Evolutionary conservation across 2,329 filamentous ascomycete species (phyloP).

Genomic region (Sclerotinia borealis): DNA sequence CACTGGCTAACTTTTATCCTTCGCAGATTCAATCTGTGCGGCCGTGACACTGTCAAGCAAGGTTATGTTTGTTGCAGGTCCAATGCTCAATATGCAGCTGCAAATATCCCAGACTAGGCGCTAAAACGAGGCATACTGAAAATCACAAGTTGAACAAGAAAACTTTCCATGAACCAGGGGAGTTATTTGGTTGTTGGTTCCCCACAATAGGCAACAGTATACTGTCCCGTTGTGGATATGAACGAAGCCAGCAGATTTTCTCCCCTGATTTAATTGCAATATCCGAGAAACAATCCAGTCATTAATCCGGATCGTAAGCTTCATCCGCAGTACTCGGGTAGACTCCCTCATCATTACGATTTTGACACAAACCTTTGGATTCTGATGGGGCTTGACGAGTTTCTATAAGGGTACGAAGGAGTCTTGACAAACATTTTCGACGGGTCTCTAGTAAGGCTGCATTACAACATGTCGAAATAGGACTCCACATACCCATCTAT

Average conservation of each 20-base stretch:
- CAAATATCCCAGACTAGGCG: not conserved
- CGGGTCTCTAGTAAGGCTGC: not conserved
- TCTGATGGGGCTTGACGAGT: not conserved
- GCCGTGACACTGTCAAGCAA: not conserved
- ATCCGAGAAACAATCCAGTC: not conserved
- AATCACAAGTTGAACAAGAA: not conserved
- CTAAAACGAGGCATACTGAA: not conserved
- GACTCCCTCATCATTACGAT: not conserved
- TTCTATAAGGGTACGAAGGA: not conserved
- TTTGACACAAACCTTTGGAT: not conserved
- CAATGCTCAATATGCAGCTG: not conserved
- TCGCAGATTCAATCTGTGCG: not conserved
- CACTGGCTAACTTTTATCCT: not conserved
- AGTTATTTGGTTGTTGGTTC: not conserved
- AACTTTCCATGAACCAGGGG: conserved; percentile 38
- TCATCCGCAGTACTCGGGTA: not conserved
- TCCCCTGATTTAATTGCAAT: not conserved
- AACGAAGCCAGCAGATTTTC: not conserved
- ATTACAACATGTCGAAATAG: not conserved
- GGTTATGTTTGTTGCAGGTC: not conserved
- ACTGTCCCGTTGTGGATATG: not conserved
- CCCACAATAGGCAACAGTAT: not conserved
- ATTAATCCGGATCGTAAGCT: not conserved
- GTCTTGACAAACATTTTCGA: not conserved
- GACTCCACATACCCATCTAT: not conserved